These are phyloP conservation scores for Areca catechu DNA, from an alignment of 176 grass and related monocot species.

Conservation along the genomic window DNA sequence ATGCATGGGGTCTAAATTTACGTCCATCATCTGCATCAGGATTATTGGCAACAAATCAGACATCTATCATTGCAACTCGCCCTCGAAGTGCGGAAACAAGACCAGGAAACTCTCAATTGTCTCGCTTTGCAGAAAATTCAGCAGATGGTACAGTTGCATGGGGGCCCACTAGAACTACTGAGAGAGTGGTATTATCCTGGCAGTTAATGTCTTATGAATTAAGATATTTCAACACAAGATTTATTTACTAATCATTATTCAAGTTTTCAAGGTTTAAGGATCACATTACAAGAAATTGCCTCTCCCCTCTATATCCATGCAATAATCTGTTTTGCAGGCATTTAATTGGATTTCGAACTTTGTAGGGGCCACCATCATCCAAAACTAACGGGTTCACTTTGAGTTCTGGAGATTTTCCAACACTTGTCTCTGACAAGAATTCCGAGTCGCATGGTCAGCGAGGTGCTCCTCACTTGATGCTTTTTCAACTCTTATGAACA, in stretches of 20 bases:
- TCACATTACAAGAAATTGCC: no score
- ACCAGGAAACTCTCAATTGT: conserved; percentile 86
- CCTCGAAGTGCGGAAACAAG: conserved; percentile 96
- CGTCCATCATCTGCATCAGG: conserved; percentile 79
- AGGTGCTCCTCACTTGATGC: conserved; percentile 32
- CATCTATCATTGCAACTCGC: conserved; percentile 36
- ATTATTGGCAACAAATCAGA: conserved; percentile 46
- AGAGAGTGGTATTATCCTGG: conserved; percentile 15
- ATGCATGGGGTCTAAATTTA: conserved; percentile 74
- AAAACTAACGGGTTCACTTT: conserved; percentile 66
- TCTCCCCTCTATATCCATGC: not conserved
- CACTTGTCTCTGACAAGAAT: conserved; percentile 71
- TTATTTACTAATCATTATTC: no score
- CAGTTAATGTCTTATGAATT: not conserved
- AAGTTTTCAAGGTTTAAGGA: no score
- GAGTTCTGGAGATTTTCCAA: conserved; percentile 87
- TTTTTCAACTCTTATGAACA: no score
- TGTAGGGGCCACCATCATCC: conserved; percentile 40
- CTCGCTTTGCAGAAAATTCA: conserved; percentile 79
- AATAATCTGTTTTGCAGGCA: not conserved
- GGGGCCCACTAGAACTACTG: conserved; percentile 33
- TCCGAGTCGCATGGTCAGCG: conserved; percentile 46
- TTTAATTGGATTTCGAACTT: conserved; percentile 1
- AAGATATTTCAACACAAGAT: no score
- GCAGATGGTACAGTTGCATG: conserved; percentile 35